Evolutionary conservation across 2,329 filamentous ascomycete species (phyloP).

Genomic region (Aspergillus pseudoglaucus): DNA sequence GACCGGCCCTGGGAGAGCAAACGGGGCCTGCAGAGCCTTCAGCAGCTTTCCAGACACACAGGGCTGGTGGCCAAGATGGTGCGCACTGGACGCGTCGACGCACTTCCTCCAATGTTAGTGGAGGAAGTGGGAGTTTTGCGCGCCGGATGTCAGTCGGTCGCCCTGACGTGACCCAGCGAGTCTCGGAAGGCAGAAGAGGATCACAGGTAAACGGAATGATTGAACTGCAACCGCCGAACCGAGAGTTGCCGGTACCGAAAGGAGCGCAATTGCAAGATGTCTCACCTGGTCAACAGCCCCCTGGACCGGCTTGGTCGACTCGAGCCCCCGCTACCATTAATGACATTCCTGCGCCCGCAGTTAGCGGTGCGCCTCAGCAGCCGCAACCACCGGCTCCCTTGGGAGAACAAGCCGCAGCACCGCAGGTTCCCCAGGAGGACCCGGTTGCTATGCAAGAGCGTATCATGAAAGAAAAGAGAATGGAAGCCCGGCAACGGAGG

Average conservation of each 20-base stretch:
- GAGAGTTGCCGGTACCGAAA: constrained; percentile 18
- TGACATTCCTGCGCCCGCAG: constrained; percentile 17
- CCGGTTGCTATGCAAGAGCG: constrained; percentile 51
- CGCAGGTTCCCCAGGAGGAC: constrained; percentile 28
- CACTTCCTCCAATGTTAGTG: constrained; percentile 86
- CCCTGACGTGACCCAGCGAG: constrained; percentile 35
- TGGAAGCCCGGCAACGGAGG: constrained; percentile 49
- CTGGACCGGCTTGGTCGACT: constrained; percentile 23
- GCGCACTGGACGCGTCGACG: constrained; percentile 66
- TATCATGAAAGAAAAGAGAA: constrained; percentile 55
- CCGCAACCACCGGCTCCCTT: constrained; percentile 6
- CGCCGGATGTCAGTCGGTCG: constrained; percentile 56
- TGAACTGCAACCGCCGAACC: constrained; percentile 26
- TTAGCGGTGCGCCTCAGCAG: constrained; percentile 14
- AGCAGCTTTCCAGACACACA: constrained; percentile 73
- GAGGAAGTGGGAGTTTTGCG: constrained; percentile 66
- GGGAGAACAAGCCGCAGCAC: constrained; percentile 12
- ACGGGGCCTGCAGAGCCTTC: constrained; percentile 72
- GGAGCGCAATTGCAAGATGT: constrained; percentile 15
- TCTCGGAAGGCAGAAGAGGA: constrained; percentile 33
- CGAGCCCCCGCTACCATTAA: constrained; percentile 22
- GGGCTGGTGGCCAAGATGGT: constrained; percentile 59
- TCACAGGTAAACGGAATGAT: constrained; percentile 32
- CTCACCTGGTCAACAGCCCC: constrained; percentile 21
- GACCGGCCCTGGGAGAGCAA: constrained; percentile 57